phyloP scores from a whole-genome alignment of 2,329 filamentous ascomycete genomes.

The Nannizziopsis barbatae region DNA sequence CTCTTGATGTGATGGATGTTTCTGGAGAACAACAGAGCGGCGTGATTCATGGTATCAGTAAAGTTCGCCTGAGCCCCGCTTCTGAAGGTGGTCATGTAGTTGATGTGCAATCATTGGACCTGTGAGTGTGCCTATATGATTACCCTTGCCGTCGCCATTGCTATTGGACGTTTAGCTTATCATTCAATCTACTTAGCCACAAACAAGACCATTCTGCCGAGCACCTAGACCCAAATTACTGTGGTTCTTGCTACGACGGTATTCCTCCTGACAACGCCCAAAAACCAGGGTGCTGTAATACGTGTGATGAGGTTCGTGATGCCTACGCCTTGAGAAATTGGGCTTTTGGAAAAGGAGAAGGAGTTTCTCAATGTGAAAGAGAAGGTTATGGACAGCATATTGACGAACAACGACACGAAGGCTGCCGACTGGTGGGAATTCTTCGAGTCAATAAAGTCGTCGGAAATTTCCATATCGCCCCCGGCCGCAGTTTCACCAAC shows the following conservation, averaged over 20 bases:
- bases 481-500: slow-evolving; percentile 89
- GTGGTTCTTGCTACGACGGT: slow-evolving; percentile 86
- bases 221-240: slow-evolving; percentile 86
- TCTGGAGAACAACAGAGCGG: slow-evolving; percentile 94
- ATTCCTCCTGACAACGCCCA: slow-evolving; percentile 55
- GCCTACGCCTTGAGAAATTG: slow-evolving; percentile 82
- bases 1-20: slow-evolving; percentile 97
- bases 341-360: slow-evolving; percentile 87
- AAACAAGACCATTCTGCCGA: slow-evolving; percentile 53
- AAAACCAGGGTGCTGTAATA: slow-evolving; percentile 91
- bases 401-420: slow-evolving; percentile 77
- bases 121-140: slow-evolving; percentile 40
- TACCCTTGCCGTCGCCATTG: background rate
- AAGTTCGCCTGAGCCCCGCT: slow-evolving; percentile 66
- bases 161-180: slow-evolving; percentile 1
- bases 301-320: slow-evolving; percentile 90
- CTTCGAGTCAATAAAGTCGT: slow-evolving; percentile 97
- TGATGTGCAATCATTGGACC: slow-evolving; percentile 55
- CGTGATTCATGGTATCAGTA: slow-evolving; percentile 82
- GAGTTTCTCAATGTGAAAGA: slow-evolving; percentile 86
- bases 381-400: slow-evolving; percentile 89
- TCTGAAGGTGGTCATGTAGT: slow-evolving; percentile 66
- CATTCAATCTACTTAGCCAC: slow-evolving; percentile 42
- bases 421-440: slow-evolving; percentile 84
- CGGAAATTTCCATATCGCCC: slow-evolving; percentile 96